These are phyloP conservation scores for Ceratocystis eucalypticola DNA, from an alignment of 2,329 filamentous ascomycete species.

Conservation along the genomic window DNA sequence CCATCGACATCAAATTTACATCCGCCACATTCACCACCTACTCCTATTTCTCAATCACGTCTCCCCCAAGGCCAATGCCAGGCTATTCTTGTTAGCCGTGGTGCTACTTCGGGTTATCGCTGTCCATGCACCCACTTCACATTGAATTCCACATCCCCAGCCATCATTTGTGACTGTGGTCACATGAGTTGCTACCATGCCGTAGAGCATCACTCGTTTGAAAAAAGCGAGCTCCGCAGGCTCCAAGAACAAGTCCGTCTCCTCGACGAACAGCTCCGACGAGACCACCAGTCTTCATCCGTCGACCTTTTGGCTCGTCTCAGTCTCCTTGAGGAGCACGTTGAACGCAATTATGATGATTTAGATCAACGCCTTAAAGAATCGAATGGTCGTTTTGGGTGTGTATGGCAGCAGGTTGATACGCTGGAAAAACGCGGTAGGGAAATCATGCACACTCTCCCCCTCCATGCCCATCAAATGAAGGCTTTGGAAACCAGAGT, in stretches of 20 bases:
- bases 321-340: constrained; percentile 39
- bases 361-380: constrained; percentile 39
- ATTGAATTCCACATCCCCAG: constrained; percentile 39
- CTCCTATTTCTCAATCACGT: constrained; percentile 25
- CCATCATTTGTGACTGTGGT: constrained; percentile 44
- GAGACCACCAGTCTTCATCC: constrained; percentile 28
- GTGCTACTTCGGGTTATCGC: constrained; percentile 40
- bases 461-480: constrained; percentile 12
- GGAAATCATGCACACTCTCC: constrained; percentile 19
- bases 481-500: constrained; percentile 13
- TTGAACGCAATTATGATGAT: constrained; percentile 40
- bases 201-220: constrained; percentile 33
- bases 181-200: constrained; percentile 48
- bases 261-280: constrained; percentile 33
- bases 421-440: constrained; percentile 29
- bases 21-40: constrained; percentile 19
- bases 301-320: constrained; percentile 33
- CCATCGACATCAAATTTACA: constrained; percentile 19
- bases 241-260: constrained; percentile 34
- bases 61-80: constrained; percentile 46
- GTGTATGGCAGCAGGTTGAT: constrained; percentile 40
- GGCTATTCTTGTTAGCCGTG: constrained; percentile 43
- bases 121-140: constrained; percentile 47
- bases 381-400: constrained; percentile 41
- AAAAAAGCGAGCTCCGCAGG: constrained; percentile 35